These are phyloP conservation scores for Tetracladium setigerum DNA, from an alignment of 495 filamentous ascomycete species.

Conservation along the genomic window DNA sequence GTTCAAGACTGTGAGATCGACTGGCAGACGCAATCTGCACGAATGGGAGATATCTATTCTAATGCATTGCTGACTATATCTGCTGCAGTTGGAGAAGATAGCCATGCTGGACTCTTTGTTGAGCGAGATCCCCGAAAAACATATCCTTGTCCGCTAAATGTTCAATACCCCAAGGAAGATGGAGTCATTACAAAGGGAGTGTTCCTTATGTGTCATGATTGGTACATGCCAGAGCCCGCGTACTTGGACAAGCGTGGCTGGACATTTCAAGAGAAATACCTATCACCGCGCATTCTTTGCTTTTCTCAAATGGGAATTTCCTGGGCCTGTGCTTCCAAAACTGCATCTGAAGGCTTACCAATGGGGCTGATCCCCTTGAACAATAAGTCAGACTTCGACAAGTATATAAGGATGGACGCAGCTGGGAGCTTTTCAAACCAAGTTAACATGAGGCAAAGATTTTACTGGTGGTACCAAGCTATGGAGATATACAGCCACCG, in stretches of 20 bases:
- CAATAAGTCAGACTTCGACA: constrained; percentile 3
- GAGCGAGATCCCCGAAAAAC: constrained; percentile 4
- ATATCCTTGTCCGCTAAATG: background rate
- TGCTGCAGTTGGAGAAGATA: constrained; percentile 5
- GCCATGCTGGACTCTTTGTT: constrained; percentile 2
- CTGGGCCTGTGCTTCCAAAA: constrained; percentile 1
- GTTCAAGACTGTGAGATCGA: constrained; percentile 1
- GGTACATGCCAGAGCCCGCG: background rate
- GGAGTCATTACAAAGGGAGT: constrained; percentile 1
- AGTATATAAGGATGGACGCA: constrained; percentile 1
- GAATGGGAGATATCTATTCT: constrained; percentile 12
- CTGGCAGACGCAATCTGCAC: constrained; percentile 12
- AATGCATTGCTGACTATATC: constrained; percentile 1
- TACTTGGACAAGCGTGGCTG: constrained; percentile 6
- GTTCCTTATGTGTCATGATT: background rate
- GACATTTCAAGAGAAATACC: constrained; percentile 4
- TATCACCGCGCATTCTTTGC: background rate
- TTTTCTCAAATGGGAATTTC: constrained; percentile 2
- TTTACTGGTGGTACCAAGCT: constrained; percentile 4
- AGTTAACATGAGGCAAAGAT: constrained; percentile 1
- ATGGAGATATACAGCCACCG: constrained; percentile 6
- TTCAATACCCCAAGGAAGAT: constrained; percentile 4
- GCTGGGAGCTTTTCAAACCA: background rate
- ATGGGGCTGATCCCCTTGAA: constrained; percentile 2
- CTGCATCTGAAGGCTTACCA: constrained; percentile 5